phyloP scores from a whole-genome alignment of 495 filamentous ascomycete species.

The Aspergillus ostianus region DNA sequence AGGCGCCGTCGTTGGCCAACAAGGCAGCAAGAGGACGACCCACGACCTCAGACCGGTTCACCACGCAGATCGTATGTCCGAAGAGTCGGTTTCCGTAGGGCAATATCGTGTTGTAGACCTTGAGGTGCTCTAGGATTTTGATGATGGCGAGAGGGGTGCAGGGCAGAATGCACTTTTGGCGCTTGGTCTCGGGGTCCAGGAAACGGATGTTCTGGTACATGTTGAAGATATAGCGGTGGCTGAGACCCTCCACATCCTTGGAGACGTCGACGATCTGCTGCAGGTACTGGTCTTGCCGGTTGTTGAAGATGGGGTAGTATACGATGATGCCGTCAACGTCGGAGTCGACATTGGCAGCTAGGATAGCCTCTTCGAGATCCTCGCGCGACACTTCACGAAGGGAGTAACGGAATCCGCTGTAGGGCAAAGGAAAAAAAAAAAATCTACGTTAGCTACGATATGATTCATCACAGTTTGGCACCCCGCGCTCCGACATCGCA shows the following conservation, averaged over 20 bases:
- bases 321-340: conserved; percentile 90
- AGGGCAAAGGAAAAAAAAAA: conserved; percentile 8
- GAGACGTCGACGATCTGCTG: conserved; percentile 86
- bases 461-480: neutral
- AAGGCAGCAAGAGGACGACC: conserved; percentile 91
- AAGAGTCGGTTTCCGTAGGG: conserved; percentile 91
- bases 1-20: conserved; percentile 92
- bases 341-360: conserved; percentile 75
- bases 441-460: conserved; percentile 26
- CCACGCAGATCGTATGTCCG: conserved; percentile 87
- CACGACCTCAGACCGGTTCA: conserved; percentile 94
- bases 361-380: conserved; percentile 79
- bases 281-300: conserved; percentile 83
- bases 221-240: conserved; percentile 93
- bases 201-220: conserved; percentile 99
- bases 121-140: conserved; percentile 93
- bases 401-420: conserved; percentile 84
- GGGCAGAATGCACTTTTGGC: conserved; percentile 85
- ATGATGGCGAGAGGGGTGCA: conserved; percentile 94
- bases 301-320: conserved; percentile 96
- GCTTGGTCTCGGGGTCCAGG: conserved; percentile 71
- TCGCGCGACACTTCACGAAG: conserved; percentile 81
- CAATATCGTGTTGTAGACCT: conserved; percentile 94
- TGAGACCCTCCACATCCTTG: conserved; percentile 96
- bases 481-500: conserved; percentile 14